A percentile compares a stretch with the other conserved stretches of the same genome.
These are phyloP conservation scores for Leccinum cinnamomeum DNA, from an alignment of 1,284 basidiomycete genomes.

Conservation along the genomic window DNA sequence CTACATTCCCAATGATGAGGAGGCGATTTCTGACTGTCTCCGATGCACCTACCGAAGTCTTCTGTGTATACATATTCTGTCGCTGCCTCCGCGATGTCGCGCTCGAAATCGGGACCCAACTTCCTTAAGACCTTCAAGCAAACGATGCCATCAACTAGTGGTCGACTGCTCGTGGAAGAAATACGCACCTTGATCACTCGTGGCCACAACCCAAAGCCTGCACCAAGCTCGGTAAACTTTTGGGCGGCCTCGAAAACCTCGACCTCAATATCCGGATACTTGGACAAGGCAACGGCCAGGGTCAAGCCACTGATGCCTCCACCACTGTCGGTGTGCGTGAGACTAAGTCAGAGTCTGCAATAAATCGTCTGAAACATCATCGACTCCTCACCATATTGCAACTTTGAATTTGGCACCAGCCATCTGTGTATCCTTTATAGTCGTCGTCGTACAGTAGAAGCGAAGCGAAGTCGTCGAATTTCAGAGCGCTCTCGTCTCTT, in stretches of 20 bases:
- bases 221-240: conserved; percentile 52
- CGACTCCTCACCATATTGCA: conserved; percentile 27
- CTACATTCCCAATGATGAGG: conserved; percentile 29
- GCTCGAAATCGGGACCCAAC: conserved; percentile 45
- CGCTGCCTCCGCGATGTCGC: conserved; percentile 44
- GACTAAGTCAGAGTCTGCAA: conserved; percentile 1
- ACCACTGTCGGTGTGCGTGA: conserved; percentile 36
- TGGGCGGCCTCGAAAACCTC: conserved; percentile 53
- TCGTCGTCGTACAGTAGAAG: background rate
- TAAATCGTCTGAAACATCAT: background rate
- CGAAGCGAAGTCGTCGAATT: background rate
- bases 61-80: conserved; percentile 37
- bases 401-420: background rate
- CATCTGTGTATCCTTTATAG: background rate
- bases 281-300: conserved; percentile 46
- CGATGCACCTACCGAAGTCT: conserved; percentile 34
- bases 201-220: conserved; percentile 55
- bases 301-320: conserved; percentile 53
- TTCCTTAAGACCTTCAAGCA: conserved; percentile 47
- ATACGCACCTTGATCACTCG: conserved; percentile 35
- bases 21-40: background rate
- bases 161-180: background rate
- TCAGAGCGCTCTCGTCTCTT: background rate
- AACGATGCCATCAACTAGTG: conserved; percentile 1
- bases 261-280: conserved; percentile 50